phyloP scores from a whole-genome alignment of 2,329 filamentous ascomycete species.

The Balansia obtecta region DNA sequence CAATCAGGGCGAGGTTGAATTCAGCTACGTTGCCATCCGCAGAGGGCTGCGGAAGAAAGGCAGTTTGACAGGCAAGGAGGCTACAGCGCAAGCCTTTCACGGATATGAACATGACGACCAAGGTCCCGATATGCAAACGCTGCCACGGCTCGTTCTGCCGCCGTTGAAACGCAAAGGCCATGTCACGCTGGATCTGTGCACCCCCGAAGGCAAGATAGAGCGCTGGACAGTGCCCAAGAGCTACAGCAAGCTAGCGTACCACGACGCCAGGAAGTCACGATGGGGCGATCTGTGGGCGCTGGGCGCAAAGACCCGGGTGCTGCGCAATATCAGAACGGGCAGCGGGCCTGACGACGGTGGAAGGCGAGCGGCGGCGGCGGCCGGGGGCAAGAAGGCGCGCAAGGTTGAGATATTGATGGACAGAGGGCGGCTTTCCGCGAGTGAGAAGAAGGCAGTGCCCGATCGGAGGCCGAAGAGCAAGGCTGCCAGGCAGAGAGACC shows the following conservation, averaged over 20 bases:
- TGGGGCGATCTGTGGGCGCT: conserved; percentile 97
- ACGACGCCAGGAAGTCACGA: conserved; percentile 75
- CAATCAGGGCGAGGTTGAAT: conserved; percentile 85
- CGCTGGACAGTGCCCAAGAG: conserved; percentile 85
- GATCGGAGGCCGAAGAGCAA: conserved; percentile 30
- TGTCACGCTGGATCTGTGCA: conserved; percentile 83
- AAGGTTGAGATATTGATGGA: conserved; percentile 25
- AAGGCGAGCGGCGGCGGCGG: conserved; percentile 26
- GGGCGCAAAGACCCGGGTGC: conserved; percentile 74
- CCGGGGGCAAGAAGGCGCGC: conserved; percentile 22
- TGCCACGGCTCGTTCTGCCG: conserved; percentile 67
- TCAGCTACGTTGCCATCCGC: conserved; percentile 78
- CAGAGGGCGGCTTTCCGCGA: conserved; percentile 24
- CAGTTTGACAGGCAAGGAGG: conserved; percentile 35
- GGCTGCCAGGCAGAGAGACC: conserved; percentile 23
- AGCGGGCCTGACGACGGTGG: conserved; percentile 33
- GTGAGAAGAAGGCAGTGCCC: conserved; percentile 22
- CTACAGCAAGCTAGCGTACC: conserved; percentile 71
- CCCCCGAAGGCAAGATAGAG: conserved; percentile 71
- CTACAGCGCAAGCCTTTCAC: conserved; percentile 54
- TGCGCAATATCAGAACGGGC: conserved; percentile 49
- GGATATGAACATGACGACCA: conserved; percentile 50
- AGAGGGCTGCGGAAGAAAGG: conserved; percentile 44
- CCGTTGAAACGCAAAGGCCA: conserved; percentile 84
- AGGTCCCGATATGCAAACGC: conserved; percentile 45